A percentile compares a stretch with the other conserved stretches of the same genome.
Conservation (phyloP, 75 land plant species). For the Sequoiadendron giganteum region DNA sequence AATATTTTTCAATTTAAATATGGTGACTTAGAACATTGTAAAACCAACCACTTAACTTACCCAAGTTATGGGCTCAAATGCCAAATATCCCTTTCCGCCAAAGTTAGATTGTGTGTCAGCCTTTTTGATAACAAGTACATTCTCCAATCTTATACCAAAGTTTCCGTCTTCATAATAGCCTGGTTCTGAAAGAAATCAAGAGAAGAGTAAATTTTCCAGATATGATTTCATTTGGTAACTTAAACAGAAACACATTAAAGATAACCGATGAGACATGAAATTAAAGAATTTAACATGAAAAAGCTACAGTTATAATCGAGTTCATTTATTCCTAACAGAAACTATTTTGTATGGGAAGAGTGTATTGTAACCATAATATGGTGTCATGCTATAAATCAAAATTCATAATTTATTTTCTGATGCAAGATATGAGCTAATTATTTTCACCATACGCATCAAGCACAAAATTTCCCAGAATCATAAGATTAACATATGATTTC, state of each 20-base stretch:
- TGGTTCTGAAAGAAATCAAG: conserved; percentile 61
- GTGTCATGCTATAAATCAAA: background rate
- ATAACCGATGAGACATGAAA: background rate
- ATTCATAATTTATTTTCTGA: background rate
- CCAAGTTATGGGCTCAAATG: conserved; percentile 98
- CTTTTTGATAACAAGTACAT: conserved; percentile 88
- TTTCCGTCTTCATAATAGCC: conserved; percentile 99
- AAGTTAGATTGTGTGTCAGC: conserved; percentile 87
- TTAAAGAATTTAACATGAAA: background rate
- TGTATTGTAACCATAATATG: background rate
- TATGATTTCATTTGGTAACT: background rate
- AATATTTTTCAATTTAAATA: background rate
- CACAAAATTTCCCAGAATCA: background rate
- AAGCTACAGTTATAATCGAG: background rate
- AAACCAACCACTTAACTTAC: conserved; percentile 38
- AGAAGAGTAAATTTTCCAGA: background rate
- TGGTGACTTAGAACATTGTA: background rate
- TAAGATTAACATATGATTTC: background rate
- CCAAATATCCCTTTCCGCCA: conserved; percentile 90
- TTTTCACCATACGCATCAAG: background rate
- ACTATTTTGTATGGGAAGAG: background rate
- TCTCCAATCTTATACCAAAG: conserved; percentile 96
- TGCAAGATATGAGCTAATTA: background rate
- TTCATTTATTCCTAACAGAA: background rate
- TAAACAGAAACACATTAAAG: background rate